phyloP scores from a whole-genome alignment of 208 protist genomes.

The Trypanosoma cruzi region DNA sequence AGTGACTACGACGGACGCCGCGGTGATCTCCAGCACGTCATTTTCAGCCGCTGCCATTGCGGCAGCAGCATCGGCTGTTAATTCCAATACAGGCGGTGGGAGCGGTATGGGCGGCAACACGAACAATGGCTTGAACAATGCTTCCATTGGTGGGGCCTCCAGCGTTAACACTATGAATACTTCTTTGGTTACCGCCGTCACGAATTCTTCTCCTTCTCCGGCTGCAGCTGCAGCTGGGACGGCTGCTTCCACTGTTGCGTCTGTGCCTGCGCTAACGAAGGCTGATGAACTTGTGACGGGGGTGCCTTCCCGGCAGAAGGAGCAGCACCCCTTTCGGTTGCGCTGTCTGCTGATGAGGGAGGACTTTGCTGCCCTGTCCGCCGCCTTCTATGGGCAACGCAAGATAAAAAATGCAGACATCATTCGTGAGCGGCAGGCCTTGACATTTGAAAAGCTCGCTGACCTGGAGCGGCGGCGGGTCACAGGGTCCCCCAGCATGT shows the following conservation, averaged over 20 bases:
- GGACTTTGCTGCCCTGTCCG: conserved; percentile 49
- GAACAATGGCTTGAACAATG: neutral
- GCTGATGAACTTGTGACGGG: neutral
- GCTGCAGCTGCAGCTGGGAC: no score
- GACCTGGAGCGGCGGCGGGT: conserved; percentile 52
- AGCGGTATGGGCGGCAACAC: neutral
- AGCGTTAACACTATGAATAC: conserved; percentile 7
- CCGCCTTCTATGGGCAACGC: conserved; percentile 59
- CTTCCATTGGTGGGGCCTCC: neutral
- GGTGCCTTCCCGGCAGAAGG: neutral
- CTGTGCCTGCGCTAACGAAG: neutral
- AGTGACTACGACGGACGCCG: neutral
- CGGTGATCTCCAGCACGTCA: neutral
- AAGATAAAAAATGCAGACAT: conserved; percentile 29
- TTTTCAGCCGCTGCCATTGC: conserved; percentile 1
- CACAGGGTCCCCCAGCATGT: conserved; percentile 61
- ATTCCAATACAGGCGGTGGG: conserved; percentile 14
- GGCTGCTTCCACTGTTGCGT: neutral
- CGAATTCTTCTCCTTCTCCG: neutral
- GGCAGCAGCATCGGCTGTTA: neutral
- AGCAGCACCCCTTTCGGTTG: conserved; percentile 55
- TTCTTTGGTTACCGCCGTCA: neutral
- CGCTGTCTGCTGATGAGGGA: conserved; percentile 62
- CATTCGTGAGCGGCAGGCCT: conserved; percentile 19
- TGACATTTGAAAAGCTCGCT: conserved; percentile 57